A percentile compares a stretch with the other conserved stretches of the same genome.
Conservation (phyloP, 352 stramenopile genomes). For the Phytophthora constricta region DNA sequence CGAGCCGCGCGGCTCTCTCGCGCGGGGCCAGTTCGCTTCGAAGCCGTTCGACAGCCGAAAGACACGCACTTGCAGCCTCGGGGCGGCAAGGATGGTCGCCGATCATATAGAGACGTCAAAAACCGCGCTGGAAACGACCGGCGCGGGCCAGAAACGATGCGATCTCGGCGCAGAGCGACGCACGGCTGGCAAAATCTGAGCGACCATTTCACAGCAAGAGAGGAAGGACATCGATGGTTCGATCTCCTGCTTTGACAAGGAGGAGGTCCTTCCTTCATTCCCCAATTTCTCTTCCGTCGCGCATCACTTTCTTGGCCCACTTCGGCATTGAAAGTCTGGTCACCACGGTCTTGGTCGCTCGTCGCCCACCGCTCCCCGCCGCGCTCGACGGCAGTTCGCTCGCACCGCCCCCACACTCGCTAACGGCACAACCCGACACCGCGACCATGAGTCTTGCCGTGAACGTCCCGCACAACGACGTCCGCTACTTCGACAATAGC, state of each 20-base stretch:
- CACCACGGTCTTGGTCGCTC: too few relatives aligned
- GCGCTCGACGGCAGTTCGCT: too few relatives aligned
- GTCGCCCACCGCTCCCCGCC: too few relatives aligned
- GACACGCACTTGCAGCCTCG: too few relatives aligned
- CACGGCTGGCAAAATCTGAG: neutral
- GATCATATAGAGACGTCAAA: slow-evolving; percentile 14
- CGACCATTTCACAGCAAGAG: neutral
- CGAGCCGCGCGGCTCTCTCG: neutral
- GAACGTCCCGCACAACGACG: slow-evolving; percentile 15
- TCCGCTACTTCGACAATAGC: slow-evolving; percentile 28
- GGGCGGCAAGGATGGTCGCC: too few relatives aligned
- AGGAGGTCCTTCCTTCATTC: slow-evolving; percentile 9
- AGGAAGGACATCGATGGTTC: too few relatives aligned
- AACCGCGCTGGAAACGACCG: neutral
- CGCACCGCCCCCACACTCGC: too few relatives aligned
- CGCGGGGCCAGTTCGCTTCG: neutral
- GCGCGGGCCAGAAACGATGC: neutral
- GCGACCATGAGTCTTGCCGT: slow-evolving; percentile 17
- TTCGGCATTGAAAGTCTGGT: too few relatives aligned
- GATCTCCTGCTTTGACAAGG: slow-evolving; percentile 22
- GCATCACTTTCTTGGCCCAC: too few relatives aligned
- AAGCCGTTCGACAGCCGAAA: too few relatives aligned
- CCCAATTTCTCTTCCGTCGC: slow-evolving; percentile 9
- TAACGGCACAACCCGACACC: neutral
- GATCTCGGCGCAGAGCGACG: neutral